A percentile compares a stretch with the other conserved stretches of the same genome.
phyloP scores from a whole-genome alignment of 2,329 filamentous ascomycete genomes.

The Exophiala viscosa region DNA sequence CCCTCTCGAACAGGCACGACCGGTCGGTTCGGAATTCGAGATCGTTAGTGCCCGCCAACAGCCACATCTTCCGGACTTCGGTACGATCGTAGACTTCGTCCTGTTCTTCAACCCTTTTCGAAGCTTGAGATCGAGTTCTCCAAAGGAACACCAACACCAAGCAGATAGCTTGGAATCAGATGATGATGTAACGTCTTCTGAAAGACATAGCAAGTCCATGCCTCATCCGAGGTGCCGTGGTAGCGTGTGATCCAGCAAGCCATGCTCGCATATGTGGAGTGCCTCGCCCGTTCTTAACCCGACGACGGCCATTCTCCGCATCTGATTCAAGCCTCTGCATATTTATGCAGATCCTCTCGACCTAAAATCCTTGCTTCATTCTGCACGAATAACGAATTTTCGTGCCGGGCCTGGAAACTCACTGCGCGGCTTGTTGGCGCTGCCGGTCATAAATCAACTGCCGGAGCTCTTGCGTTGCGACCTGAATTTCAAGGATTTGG shows the following conservation, averaged over 20 bases:
- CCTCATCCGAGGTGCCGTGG: background rate
- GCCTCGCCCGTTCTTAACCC: conserved; percentile 11
- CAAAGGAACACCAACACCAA: too few species aligned
- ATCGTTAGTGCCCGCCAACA: background rate
- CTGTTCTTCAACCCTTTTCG: too few species aligned
- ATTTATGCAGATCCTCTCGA: background rate
- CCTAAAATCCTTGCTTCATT: conserved; percentile 7
- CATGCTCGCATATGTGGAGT: conserved; percentile 11
- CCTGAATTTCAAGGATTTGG: conserved; percentile 77
- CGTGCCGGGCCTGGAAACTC: conserved; percentile 1
- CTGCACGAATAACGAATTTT: background rate
- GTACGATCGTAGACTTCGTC: too few species aligned
- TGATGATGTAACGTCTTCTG: too few species aligned
- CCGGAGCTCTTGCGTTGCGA: conserved; percentile 71
- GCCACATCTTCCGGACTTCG: background rate
- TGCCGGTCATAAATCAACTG: conserved; percentile 60
- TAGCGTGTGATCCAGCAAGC: background rate
- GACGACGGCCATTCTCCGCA: conserved; percentile 19
- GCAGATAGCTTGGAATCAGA: too few species aligned
- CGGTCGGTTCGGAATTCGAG: background rate
- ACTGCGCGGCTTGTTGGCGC: conserved; percentile 6
- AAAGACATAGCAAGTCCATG: too few species aligned
- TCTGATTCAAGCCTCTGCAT: conserved; percentile 3
- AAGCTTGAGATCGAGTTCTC: too few species aligned
- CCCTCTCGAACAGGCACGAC: background rate